These are phyloP conservation scores for Globisporangium camurandrum DNA, from an alignment of 352 stramenopile species.

Conservation along the genomic window DNA sequence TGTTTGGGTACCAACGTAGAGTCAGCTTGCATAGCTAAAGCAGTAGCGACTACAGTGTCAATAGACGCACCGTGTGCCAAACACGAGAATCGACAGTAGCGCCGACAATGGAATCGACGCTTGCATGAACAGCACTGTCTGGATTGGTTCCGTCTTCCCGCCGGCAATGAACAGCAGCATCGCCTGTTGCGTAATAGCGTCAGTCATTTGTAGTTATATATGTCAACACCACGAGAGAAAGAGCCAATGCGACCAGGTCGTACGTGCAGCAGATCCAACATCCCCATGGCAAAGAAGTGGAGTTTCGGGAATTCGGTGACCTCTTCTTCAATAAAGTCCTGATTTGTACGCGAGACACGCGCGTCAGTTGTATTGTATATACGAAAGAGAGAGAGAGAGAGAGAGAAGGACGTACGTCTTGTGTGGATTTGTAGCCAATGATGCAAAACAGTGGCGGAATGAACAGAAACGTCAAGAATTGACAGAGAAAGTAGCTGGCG, in stretches of 20 bases:
- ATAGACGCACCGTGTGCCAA: neutral
- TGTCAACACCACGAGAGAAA: neutral
- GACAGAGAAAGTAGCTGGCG: constrained; percentile 76
- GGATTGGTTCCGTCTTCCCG: constrained; percentile 72
- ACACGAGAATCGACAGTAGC: constrained; percentile 46
- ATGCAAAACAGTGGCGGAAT: constrained; percentile 84
- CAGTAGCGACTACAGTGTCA: too few species aligned
- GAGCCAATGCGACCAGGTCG: neutral
- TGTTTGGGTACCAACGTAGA: constrained; percentile 10
- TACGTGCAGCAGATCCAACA: constrained; percentile 78
- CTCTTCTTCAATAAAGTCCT: constrained; percentile 84
- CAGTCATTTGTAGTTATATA: neutral
- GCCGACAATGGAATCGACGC: constrained; percentile 69
- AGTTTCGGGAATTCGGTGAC: constrained; percentile 81
- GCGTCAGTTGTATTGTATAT: too few species aligned
- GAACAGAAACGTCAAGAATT: constrained; percentile 86
- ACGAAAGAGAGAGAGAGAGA: too few species aligned
- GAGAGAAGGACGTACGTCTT: constrained; percentile 32
- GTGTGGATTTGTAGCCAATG: constrained; percentile 76
- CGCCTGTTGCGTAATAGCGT: constrained; percentile 33
- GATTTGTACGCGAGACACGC: neutral
- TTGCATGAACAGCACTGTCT: constrained; percentile 83
- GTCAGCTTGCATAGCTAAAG: neutral
- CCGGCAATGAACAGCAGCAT: constrained; percentile 82
- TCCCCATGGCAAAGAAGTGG: constrained; percentile 82